Conservation (phyloP, 176 grass and related monocot species). For the Lolium perenne region DNA sequence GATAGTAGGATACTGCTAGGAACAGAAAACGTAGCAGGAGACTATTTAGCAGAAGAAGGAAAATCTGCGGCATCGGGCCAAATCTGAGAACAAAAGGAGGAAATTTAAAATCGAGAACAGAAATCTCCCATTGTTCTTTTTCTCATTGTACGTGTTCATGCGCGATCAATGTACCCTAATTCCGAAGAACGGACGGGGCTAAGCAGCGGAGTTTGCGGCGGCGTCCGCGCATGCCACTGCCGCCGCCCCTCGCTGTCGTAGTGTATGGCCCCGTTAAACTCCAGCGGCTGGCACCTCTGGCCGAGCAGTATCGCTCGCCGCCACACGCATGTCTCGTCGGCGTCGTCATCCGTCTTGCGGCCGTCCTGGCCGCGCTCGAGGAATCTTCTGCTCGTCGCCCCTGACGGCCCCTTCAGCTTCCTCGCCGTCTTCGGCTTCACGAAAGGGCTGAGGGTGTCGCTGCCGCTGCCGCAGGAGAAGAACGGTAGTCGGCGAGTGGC, state of each 20-base stretch:
- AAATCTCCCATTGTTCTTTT: neutral
- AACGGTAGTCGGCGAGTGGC: neutral
- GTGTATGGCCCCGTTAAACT: conserved; percentile 67
- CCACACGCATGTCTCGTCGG: conserved; percentile 52
- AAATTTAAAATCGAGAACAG: neutral
- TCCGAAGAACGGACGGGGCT: conserved; percentile 30
- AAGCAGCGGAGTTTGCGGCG: conserved; percentile 27
- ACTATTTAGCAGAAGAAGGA: neutral
- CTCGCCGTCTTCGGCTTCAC: conserved; percentile 29
- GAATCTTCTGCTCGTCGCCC: neutral
- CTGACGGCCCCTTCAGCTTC: conserved; percentile 23
- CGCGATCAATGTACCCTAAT: conserved; percentile 27
- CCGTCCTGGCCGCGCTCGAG: neutral
- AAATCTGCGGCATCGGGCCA: neutral
- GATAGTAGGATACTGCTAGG: neutral
- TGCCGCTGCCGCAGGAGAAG: conserved; percentile 41
- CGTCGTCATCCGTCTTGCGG: neutral
- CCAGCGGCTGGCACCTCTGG: conserved; percentile 63
- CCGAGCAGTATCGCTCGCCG: conserved; percentile 65
- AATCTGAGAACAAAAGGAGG: neutral
- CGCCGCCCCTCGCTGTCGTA: conserved; percentile 28
- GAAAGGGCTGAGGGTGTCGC: conserved; percentile 44
- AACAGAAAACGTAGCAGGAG: too few relatives aligned
- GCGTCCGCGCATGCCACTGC: conserved; percentile 18
- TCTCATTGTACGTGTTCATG: neutral